These are phyloP conservation scores for Ramaria rubella DNA, from an alignment of 768 basidiomycete species.

Conservation along the genomic window DNA sequence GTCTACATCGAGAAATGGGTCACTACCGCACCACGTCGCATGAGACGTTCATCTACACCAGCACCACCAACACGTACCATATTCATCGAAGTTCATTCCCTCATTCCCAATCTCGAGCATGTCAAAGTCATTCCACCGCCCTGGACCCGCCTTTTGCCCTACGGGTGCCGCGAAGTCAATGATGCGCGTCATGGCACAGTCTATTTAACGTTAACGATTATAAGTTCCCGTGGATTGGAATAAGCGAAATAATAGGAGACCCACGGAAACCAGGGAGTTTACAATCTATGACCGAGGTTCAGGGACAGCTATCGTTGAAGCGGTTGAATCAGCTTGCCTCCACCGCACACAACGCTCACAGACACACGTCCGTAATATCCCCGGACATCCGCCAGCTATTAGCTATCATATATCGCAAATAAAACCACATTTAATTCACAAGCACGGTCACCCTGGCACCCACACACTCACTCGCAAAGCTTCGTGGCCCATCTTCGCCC, in stretches of 20 bases:
- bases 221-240: not conserved
- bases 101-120: constrained; percentile 32
- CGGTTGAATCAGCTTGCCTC: constrained; percentile 21
- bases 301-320: constrained; percentile 33
- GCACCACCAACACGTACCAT: constrained; percentile 21
- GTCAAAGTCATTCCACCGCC: constrained; percentile 34
- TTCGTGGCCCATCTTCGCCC: constrained; percentile 37
- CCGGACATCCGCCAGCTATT: constrained; percentile 21
- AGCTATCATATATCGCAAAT: constrained; percentile 18
- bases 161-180: constrained; percentile 33
- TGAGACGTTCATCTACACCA: no score
- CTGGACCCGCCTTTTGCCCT: constrained; percentile 29
- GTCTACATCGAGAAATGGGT: constrained; percentile 39
- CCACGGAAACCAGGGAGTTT: constrained; percentile 33
- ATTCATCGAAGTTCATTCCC: constrained; percentile 35
- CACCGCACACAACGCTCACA: not conserved
- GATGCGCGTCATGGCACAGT: constrained; percentile 23
- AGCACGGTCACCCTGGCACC: constrained; percentile 12
- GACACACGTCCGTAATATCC: constrained; percentile 16
- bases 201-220: not conserved
- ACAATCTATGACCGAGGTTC: constrained; percentile 30
- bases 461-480: constrained; percentile 24
- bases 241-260: not conserved
- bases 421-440: not conserved
- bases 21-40: no score